These are phyloP conservation scores for Silene uniflora DNA, from an alignment of 148 eudicot species.

Conservation along the genomic window DNA sequence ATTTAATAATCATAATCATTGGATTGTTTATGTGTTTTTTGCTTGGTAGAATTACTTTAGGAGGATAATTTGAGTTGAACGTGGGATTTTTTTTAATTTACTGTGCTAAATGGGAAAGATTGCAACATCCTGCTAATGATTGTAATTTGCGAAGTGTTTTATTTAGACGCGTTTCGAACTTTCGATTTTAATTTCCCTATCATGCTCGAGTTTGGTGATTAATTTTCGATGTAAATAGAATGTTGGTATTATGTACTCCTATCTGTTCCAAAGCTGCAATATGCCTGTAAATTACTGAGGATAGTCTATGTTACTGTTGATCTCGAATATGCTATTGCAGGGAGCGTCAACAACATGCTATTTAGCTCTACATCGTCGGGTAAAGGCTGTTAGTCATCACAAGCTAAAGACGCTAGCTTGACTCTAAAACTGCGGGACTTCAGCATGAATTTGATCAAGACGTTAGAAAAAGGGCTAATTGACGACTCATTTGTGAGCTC, in stretches of 20 bases:
- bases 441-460: slow-evolving; percentile 32
- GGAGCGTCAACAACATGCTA: slow-evolving; percentile 44
- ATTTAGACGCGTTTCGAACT: not conserved
- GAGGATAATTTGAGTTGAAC: not conserved
- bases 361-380: slow-evolving; percentile 38
- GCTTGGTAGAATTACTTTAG: not conserved
- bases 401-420: slow-evolving; percentile 28
- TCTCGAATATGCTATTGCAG: slow-evolving; percentile 15
- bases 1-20: too few species aligned
- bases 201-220: not conserved
- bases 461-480: not conserved
- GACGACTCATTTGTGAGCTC: not conserved
- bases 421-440: slow-evolving; percentile 40
- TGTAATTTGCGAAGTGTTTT: not conserved
- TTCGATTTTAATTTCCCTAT: not conserved
- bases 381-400: slow-evolving; percentile 27
- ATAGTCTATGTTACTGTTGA: not conserved
- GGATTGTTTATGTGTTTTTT: not conserved
- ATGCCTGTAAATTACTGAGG: too few species aligned
- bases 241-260: too few species aligned
- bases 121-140: not conserved
- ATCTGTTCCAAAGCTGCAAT: not conserved
- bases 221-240: not conserved
- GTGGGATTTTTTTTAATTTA: not conserved
- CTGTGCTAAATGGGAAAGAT: not conserved